phyloP scores from a whole-genome alignment of 169 alveolate genomes.

The Perkinsus marinus region DNA sequence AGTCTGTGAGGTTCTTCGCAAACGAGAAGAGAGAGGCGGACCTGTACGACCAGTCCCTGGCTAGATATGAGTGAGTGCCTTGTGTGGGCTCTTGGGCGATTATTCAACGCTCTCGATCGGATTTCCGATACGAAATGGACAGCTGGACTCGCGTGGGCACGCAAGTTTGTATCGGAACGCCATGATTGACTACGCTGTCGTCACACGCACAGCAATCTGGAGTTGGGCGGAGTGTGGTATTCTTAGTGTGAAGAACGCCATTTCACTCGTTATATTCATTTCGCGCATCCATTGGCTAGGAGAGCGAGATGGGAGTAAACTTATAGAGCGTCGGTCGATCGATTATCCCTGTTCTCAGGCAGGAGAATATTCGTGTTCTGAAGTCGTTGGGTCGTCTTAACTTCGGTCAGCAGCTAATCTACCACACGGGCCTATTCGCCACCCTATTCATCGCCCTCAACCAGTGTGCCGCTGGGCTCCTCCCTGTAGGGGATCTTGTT shows the following conservation, averaged over 20 bases:
- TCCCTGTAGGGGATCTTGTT: conserved; percentile 30
- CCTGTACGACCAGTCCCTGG: neutral
- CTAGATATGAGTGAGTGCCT: neutral
- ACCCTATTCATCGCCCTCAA: conserved; percentile 15
- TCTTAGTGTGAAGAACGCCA: too few species aligned
- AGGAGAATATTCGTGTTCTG: conserved; percentile 21
- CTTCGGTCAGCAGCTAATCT: conserved; percentile 27
- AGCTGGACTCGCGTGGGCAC: too few species aligned
- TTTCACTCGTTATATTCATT: too few species aligned
- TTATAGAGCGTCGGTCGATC: neutral
- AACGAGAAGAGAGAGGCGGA: neutral
- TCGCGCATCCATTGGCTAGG: too few species aligned
- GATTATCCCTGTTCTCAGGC: neutral
- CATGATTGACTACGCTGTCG: too few species aligned
- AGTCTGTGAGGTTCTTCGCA: conserved; percentile 5
- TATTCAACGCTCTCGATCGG: too few species aligned
- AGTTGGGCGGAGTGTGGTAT: too few species aligned
- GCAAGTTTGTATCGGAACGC: too few species aligned
- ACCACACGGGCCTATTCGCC: conserved; percentile 23
- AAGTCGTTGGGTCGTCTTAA: conserved; percentile 23
- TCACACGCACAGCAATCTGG: too few species aligned
- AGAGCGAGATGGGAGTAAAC: too few species aligned
- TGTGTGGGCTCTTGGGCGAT: too few species aligned
- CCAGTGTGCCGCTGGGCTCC: conserved; percentile 8
- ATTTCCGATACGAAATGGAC: too few species aligned